Evolutionary conservation across 768 basidiomycete species (phyloP).

Genomic region (Mycena galopus): DNA sequence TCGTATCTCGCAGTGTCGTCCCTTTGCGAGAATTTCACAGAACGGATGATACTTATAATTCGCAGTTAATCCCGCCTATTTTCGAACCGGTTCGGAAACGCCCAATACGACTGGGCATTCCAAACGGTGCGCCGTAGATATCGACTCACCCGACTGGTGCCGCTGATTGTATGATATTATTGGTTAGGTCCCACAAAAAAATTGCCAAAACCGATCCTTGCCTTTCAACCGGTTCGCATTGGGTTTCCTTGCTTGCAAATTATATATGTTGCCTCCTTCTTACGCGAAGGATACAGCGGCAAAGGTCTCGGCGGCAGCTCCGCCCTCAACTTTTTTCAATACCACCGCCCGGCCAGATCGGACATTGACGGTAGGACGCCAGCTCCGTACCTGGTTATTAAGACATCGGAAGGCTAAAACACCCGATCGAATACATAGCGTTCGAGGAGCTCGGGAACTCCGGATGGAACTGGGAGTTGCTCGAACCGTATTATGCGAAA

Average conservation of each 20-base stretch:
- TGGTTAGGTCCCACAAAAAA: conserved; percentile 32
- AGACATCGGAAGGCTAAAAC: not conserved
- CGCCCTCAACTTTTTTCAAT: conserved; percentile 36
- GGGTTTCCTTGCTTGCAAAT: no score
- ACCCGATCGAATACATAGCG: conserved; percentile 10
- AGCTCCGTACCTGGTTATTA: no score
- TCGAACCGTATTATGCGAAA: conserved; percentile 19
- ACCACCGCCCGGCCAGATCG: conserved; percentile 30
- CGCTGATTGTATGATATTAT: no score
- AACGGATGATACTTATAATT: not conserved
- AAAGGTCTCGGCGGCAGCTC: conserved; percentile 41
- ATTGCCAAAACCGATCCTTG: conserved; percentile 21
- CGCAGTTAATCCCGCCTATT: conserved; percentile 23
- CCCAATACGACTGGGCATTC: conserved; percentile 42
- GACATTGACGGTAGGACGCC: conserved; percentile 37
- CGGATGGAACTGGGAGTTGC: conserved; percentile 30
- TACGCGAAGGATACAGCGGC: conserved; percentile 32
- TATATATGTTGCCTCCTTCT: no score
- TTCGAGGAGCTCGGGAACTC: conserved; percentile 12
- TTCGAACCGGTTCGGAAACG: conserved; percentile 35
- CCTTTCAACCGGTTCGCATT: not conserved
- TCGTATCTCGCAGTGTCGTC: not conserved
- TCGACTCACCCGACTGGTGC: no score
- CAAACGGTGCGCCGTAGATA: no score
- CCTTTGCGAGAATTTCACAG: no score